A percentile compares a stretch with the other conserved stretches of the same genome.
These are phyloP conservation scores for Fusarium sp. DNA, from an alignment of 2,329 filamentous ascomycete genomes.

Conservation along the genomic window DNA sequence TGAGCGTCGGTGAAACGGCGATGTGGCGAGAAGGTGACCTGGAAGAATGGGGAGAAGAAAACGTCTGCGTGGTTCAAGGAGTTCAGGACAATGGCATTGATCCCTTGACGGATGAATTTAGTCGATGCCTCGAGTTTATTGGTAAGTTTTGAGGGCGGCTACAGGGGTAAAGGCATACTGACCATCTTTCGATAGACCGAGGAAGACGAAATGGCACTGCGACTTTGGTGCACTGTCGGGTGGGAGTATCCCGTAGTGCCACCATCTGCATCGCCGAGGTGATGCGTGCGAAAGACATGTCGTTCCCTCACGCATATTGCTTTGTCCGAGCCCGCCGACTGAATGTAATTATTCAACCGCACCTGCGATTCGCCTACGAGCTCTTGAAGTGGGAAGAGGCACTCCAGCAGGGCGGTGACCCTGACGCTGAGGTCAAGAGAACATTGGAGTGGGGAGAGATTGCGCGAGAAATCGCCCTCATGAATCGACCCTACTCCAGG, in stretches of 20 bases:
- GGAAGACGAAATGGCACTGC: conserved; percentile 82
- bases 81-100: conserved; percentile 99
- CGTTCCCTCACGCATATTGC: conserved; percentile 93
- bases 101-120: conserved; percentile 86
- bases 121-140: conserved; percentile 89
- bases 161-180: background rate
- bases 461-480: conserved; percentile 88
- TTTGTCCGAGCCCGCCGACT: conserved; percentile 92
- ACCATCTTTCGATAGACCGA: conserved; percentile 68
- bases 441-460: conserved; percentile 94
- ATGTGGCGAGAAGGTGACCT: conserved; percentile 81
- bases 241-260: conserved; percentile 93
- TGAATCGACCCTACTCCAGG: conserved; percentile 94
- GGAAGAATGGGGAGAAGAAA: conserved; percentile 80
- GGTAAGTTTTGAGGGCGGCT: conserved; percentile 68
- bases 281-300: conserved; percentile 84
- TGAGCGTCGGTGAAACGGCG: conserved; percentile 92
- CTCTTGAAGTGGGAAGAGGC: conserved; percentile 95
- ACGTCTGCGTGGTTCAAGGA: conserved; percentile 82
- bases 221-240: conserved; percentile 94
- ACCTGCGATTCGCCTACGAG: conserved; percentile 94
- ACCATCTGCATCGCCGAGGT: conserved; percentile 99
- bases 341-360: conserved; percentile 98
- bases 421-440: conserved; percentile 64
- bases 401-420: conserved; percentile 67